A percentile compares a stretch with the other conserved stretches of the same genome.
These are phyloP conservation scores for Acanthamoeba castellanii DNA, from an alignment of 208 protist species.

Conservation along the genomic window DNA sequence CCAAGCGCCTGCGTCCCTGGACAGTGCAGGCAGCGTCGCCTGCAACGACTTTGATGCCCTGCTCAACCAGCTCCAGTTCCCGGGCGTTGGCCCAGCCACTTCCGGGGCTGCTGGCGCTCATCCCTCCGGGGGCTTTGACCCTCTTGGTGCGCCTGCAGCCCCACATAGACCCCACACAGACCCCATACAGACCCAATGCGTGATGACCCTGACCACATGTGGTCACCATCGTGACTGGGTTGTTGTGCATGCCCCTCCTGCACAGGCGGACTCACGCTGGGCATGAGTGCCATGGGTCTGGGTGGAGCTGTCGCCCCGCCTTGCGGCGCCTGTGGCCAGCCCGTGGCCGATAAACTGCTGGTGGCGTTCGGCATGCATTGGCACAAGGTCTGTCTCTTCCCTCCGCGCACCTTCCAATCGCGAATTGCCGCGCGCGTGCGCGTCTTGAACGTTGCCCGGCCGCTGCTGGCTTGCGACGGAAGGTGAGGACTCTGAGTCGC, in stretches of 20 bases:
- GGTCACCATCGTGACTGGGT: too few relatives aligned
- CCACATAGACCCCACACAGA: too few relatives aligned
- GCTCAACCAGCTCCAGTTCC: conserved; percentile 23
- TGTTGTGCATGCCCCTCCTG: too few relatives aligned
- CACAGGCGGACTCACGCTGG: neutral
- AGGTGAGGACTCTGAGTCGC: too few relatives aligned
- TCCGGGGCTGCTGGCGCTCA: neutral
- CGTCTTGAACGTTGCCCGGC: too few relatives aligned
- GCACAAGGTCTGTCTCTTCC: conserved; percentile 46
- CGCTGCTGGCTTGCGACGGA: too few relatives aligned
- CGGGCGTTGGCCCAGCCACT: neutral
- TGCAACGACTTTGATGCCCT: conserved; percentile 23
- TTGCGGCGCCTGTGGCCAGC: conserved; percentile 34
- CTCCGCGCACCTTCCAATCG: too few relatives aligned
- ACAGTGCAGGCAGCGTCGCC: neutral
- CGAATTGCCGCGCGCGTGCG: too few relatives aligned
- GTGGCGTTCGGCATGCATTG: conserved; percentile 52
- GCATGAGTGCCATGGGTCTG: neutral
- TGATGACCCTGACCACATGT: too few relatives aligned
- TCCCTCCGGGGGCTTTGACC: neutral
- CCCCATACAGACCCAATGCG: too few relatives aligned
- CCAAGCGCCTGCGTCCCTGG: neutral
- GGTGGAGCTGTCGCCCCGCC: neutral
- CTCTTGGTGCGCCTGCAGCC: too few relatives aligned
- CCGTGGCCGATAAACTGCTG: conserved; percentile 22